These are phyloP conservation scores for Cornus kousa DNA, from an alignment of 148 eudicot species.

Conservation along the genomic window DNA sequence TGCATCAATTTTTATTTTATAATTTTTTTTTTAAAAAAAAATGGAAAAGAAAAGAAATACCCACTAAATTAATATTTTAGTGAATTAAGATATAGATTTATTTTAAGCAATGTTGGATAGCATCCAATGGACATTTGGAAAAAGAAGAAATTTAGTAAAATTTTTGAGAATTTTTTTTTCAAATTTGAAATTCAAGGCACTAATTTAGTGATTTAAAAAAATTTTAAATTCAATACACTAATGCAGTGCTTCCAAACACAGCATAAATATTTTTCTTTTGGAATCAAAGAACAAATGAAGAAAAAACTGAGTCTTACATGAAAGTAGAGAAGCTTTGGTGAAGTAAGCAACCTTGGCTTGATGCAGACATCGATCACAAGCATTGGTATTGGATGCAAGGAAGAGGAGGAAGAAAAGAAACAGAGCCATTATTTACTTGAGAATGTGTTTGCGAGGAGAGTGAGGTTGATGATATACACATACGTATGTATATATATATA, in stretches of 20 bases:
- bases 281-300: too few relatives aligned
- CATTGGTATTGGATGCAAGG: conserved; percentile 30
- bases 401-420: conserved; percentile 21
- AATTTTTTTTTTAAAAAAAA: neutral
- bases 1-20: conserved; percentile 19
- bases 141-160: too few relatives aligned
- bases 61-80: neutral
- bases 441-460: neutral
- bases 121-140: too few relatives aligned
- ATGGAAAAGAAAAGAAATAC: neutral
- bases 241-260: too few relatives aligned
- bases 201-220: too few relatives aligned
- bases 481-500: too few relatives aligned
- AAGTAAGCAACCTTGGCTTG: conserved; percentile 56
- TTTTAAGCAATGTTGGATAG: too few relatives aligned
- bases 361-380: conserved; percentile 68
- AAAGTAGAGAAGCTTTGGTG: conserved; percentile 41
- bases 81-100: too few relatives aligned
- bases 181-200: too few relatives aligned
- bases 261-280: too few relatives aligned
- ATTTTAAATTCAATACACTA: too few relatives aligned
- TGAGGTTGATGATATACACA: neutral
- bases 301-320: conserved; percentile 36
- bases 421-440: conserved; percentile 2
- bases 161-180: too few relatives aligned